Evolutionary conservation across 1,284 basidiomycete species (phyloP), one percentile per base, ranked within the genome.

Genomic region (Sphaerobolus stellatus): DNA sequence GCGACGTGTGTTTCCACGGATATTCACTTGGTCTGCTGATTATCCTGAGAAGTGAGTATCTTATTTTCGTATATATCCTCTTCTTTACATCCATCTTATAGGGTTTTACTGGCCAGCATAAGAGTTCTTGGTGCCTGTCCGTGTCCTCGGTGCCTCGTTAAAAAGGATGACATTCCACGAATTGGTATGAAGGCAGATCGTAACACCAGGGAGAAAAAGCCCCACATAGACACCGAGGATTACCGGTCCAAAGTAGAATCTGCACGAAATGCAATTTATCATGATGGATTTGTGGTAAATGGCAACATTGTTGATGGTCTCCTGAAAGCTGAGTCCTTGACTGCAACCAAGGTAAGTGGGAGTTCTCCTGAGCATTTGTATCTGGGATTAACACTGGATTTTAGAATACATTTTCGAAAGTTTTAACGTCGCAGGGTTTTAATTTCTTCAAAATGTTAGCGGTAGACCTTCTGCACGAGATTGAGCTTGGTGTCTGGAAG

Each of bases 391-490:
- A 13, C 43, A 29, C 51, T 30, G 24, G 28, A 48, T 29, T 22
- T 40, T 41, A 74, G 72, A 76, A 73, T 57, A 67, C 69, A 1
- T 74, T 72, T 53, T 71, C 66, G 0, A 49, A 22, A 1, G 53
- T 50, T 1, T 41, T 67, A 0, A 22, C 34, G 0, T 4, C 47
- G 5, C 34, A 46, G 16, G 56, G 47, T 4, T 62, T 64, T 41
- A 59, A 66, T 45, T 45, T 62, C 20, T 62, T 62, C 31, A 14
- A 30, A 2, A 54, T 66, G 4, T 54, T 69, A 24, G 61, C 65
- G 0, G 58, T 64, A 0, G 67, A 71, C 38, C 56, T 70, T 1
- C 16, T 44, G 6, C 66, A 70, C 20, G 52, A 69, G 46, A 62
- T 68, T 8, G 65, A 69, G 40, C 59, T 68, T 1, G 67, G 67